Percentiles rank a stretch among this genome's conserved stretches.
Evolutionary conservation across 805 yeast genomes (phyloP).

Genomic region (Kluyveromyces lactis): DNA sequence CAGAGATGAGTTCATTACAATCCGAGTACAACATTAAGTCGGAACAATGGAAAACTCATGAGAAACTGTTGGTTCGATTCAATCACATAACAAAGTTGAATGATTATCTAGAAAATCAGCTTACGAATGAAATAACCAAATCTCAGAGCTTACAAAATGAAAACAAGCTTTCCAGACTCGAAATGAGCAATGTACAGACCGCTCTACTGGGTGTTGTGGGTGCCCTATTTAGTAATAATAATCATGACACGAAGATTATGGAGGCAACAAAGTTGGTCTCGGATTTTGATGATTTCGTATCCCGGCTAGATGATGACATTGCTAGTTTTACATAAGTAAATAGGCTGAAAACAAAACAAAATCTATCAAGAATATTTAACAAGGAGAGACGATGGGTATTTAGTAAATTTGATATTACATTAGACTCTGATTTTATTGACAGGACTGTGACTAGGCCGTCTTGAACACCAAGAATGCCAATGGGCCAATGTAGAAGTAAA

Average conservation of each 20-base stretch:
- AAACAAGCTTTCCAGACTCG: not conserved
- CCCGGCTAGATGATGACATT: not conserved
- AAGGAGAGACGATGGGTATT: too few species aligned
- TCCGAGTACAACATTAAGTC: not conserved
- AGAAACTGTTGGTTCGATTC: not conserved
- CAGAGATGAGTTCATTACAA: constrained; percentile 1
- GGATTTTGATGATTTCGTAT: not conserved
- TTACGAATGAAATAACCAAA: not conserved
- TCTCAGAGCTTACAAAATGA: not conserved
- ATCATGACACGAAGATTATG: not conserved
- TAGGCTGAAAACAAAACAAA: too few species aligned
- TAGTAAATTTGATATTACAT: too few species aligned
- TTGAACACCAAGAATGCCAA: constrained; percentile 63
- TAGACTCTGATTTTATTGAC: too few species aligned
- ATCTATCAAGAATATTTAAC: too few species aligned
- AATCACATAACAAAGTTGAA: not conserved
- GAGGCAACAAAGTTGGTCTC: not conserved
- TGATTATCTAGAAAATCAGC: constrained; percentile 1
- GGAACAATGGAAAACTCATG: not conserved
- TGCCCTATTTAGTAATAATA: not conserved
- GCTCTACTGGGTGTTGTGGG: constrained; percentile 1
- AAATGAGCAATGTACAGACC: not conserved
- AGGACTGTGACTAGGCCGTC: constrained; percentile 37
- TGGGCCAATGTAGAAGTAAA: constrained; percentile 63
- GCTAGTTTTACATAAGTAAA: not conserved